A percentile compares a stretch with the other conserved stretches of the same genome.
phyloP scores from a whole-genome alignment of 2,329 filamentous ascomycete species.

The Pseudocercospora macadamiae region DNA sequence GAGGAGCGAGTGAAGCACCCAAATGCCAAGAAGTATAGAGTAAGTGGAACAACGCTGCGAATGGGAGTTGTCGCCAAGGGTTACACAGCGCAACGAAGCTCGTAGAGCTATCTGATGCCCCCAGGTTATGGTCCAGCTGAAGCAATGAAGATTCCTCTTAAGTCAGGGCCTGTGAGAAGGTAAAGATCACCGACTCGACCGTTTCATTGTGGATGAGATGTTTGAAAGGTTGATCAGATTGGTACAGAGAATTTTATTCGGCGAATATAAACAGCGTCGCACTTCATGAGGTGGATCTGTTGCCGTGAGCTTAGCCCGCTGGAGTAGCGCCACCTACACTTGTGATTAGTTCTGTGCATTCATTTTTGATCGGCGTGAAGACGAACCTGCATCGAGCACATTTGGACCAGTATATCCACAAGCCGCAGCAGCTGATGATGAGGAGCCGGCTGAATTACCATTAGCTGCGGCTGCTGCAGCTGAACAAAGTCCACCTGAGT shows the following conservation, averaged over 20 bases:
- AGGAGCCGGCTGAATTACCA: neutral
- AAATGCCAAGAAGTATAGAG: neutral
- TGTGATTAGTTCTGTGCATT: neutral
- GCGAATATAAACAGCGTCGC: no score
- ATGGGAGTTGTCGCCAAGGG: neutral
- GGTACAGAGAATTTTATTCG: no score
- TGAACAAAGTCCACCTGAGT: neutral
- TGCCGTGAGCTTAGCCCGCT: neutral
- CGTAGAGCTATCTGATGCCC: neutral
- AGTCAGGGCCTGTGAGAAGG: no score
- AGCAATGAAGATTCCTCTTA: no score
- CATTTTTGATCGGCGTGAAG: neutral
- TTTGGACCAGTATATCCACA: neutral
- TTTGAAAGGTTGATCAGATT: no score
- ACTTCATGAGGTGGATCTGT: no score
- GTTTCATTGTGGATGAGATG: no score
- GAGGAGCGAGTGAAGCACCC: neutral
- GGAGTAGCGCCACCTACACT: neutral
- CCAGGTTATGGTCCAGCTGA: no score
- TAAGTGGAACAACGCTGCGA: neutral
- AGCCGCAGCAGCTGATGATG: neutral
- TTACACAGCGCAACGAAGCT: neutral
- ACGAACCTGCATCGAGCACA: neutral
- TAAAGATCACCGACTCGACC: no score
- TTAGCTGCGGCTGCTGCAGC: neutral